A percentile compares a stretch with the other conserved stretches of the same genome.
These are phyloP conservation scores for Auricularia cornea DNA, from an alignment of 768 basidiomycete species.

Conservation along the genomic window DNA sequence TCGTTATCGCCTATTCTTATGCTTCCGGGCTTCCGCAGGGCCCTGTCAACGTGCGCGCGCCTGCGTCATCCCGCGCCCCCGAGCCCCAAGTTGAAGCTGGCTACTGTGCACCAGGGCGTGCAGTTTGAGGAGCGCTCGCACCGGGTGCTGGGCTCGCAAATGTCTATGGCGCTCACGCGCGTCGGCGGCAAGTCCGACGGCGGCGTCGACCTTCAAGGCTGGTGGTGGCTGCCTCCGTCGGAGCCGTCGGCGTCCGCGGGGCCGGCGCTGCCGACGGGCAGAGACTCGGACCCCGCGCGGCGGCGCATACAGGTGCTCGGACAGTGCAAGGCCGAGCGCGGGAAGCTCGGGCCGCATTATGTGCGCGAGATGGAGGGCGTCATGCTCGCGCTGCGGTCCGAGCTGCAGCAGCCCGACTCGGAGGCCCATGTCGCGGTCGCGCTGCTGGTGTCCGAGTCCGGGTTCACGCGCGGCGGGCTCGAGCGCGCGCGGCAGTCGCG, in stretches of 20 bases:
- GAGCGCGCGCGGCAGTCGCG: slow-evolving; percentile 64
- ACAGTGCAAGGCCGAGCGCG: slow-evolving; percentile 89
- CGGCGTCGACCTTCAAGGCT: slow-evolving; percentile 80
- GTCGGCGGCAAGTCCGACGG: slow-evolving; percentile 88
- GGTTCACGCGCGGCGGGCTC: slow-evolving; percentile 65
- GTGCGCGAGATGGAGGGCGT: slow-evolving; percentile 93
- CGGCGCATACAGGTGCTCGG: slow-evolving; percentile 66
- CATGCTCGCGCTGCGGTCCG: slow-evolving; percentile 39
- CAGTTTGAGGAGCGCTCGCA: slow-evolving; percentile 70
- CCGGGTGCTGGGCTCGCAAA: slow-evolving; percentile 44
- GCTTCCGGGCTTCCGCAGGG: too few relatives aligned
- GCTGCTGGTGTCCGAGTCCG: slow-evolving; percentile 70
- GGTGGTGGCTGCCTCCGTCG: slow-evolving; percentile 82
- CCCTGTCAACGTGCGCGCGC: background rate
- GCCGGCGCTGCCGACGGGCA: slow-evolving; percentile 1
- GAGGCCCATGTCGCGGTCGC: slow-evolving; percentile 37
- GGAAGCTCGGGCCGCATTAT: slow-evolving; percentile 67
- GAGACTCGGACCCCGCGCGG: slow-evolving; percentile 16
- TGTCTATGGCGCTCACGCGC: slow-evolving; percentile 73
- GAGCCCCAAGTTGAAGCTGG: slow-evolving; percentile 15
- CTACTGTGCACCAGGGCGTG: slow-evolving; percentile 57
- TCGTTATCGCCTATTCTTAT: too few relatives aligned
- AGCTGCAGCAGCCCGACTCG: background rate
- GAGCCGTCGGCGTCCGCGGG: background rate
- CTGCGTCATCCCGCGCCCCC: background rate